These are phyloP conservation scores for Fusarium mundagurra DNA, from an alignment of 2,329 filamentous ascomycete species.

Conservation along the genomic window DNA sequence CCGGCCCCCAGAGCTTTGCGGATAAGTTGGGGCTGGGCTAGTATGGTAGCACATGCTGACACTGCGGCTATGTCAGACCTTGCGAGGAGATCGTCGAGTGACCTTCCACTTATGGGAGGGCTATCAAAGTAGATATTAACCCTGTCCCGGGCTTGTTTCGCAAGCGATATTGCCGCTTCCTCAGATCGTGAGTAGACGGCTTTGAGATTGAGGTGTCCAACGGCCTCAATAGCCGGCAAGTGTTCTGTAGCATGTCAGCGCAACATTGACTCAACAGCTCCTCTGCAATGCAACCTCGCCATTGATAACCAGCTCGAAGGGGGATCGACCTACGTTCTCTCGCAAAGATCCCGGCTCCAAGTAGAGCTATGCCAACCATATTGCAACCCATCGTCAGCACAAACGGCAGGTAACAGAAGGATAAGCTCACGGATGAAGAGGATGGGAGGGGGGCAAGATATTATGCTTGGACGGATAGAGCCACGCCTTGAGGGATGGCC, in stretches of 20 bases:
- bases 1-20: neutral
- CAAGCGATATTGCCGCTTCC: neutral
- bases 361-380: neutral
- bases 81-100: neutral
- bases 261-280: neutral
- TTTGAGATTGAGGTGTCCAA: neutral
- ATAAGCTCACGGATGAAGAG: neutral
- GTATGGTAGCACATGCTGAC: neutral
- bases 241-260: neutral
- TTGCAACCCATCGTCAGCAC: neutral
- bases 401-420: neutral
- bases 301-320: neutral
- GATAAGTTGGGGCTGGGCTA: neutral
- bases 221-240: neutral
- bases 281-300: neutral
- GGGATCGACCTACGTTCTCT: neutral
- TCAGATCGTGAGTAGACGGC: neutral
- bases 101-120: neutral
- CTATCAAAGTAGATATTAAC: neutral
- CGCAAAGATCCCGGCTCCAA: neutral
- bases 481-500: neutral
- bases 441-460: neutral
- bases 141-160: neutral
- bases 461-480: neutral
- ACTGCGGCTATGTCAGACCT: neutral